Conservation (phyloP, 305 asterid species). For the Rubia balearica region DNA sequence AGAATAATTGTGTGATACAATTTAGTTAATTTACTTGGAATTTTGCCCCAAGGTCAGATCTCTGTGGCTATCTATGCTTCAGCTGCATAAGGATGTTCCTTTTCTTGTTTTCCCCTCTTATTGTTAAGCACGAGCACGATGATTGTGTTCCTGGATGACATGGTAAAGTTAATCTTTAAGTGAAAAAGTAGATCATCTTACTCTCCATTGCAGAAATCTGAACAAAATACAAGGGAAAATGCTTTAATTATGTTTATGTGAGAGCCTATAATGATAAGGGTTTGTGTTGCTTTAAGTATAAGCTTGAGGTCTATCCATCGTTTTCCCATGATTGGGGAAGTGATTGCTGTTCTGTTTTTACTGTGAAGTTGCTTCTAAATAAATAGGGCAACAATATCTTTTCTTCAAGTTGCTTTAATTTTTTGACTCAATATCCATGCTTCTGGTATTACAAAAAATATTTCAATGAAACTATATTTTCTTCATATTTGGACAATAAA, state of each 20-base stretch:
- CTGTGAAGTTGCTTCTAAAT: not conserved
- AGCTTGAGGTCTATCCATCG: not conserved
- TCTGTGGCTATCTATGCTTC: not conserved
- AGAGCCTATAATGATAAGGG: not conserved
- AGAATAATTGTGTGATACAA: not conserved
- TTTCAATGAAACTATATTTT: not conserved
- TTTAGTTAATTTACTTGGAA: not conserved
- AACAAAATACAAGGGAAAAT: not conserved
- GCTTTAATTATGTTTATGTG: not conserved
- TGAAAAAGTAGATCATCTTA: not conserved
- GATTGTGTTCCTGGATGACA: not conserved
- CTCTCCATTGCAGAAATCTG: not conserved
- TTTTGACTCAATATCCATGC: not conserved
- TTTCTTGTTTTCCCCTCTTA: not conserved
- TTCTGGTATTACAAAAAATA: not conserved
- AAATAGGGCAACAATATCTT: not conserved
- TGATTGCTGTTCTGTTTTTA: not conserved
- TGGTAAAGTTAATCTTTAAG: not conserved
- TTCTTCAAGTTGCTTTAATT: not conserved
- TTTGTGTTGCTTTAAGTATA: not conserved
- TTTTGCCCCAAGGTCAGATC: not conserved
- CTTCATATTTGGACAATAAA: not conserved
- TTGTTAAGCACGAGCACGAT: not conserved
- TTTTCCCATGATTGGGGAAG: not conserved
- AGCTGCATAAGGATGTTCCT: not conserved